Percentiles rank a stretch among this genome's conserved stretches.
These are phyloP conservation scores for Grifola frondosa DNA, from an alignment of 1,284 basidiomycete species.

Conservation along the genomic window DNA sequence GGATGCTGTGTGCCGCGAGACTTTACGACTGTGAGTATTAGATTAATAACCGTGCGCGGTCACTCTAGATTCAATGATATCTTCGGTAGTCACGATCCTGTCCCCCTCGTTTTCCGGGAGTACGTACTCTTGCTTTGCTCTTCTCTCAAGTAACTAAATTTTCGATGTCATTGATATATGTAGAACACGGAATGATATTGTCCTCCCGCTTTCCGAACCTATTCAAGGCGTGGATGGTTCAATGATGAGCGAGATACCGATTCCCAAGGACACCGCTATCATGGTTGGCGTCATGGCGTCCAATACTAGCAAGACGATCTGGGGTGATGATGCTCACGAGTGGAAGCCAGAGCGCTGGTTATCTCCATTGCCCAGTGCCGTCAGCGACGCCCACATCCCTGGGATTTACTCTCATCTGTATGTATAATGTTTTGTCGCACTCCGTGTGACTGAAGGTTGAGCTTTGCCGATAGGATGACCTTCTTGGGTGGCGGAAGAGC, in stretches of 20 bases:
- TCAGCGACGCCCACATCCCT: slow-evolving; percentile 12
- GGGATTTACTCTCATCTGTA: slow-evolving; percentile 15
- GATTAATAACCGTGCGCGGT: too few relatives aligned
- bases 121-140: neutral
- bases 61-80: too few relatives aligned
- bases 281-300: slow-evolving; percentile 46
- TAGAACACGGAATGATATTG: slow-evolving; percentile 14
- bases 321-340: slow-evolving; percentile 53
- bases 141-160: neutral
- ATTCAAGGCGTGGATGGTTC: slow-evolving; percentile 25
- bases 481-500: slow-evolving; percentile 30
- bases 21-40: slow-evolving; percentile 22
- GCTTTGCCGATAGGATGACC: slow-evolving; percentile 29
- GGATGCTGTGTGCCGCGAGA: slow-evolving; percentile 33
- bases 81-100: slow-evolving; percentile 10
- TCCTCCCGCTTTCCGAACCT: slow-evolving; percentile 23
- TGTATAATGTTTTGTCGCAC: neutral
- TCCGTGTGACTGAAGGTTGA: slow-evolving; percentile 1
- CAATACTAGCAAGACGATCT: slow-evolving; percentile 45
- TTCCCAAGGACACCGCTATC: slow-evolving; percentile 45
- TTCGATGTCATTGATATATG: neutral
- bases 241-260: slow-evolving; percentile 35
- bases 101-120: slow-evolving; percentile 12
- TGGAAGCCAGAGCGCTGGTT: slow-evolving; percentile 41
- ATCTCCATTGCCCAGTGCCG: slow-evolving; percentile 10